These are phyloP conservation scores for Colletotrichum graminicola DNA, from an alignment of 2,329 filamentous ascomycete species.

Conservation along the genomic window DNA sequence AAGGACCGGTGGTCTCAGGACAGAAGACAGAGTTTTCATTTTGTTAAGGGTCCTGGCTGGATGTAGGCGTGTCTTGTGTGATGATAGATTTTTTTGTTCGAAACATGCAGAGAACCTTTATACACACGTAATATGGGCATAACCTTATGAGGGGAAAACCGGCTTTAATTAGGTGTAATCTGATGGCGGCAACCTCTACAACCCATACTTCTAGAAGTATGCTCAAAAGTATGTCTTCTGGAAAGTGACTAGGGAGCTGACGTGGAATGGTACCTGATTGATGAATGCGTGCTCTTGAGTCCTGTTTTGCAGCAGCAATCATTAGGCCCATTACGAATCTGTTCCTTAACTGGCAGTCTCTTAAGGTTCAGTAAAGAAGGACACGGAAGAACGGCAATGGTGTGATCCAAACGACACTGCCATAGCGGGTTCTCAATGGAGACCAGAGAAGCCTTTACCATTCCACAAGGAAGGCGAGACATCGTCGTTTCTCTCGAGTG, in stretches of 20 bases:
- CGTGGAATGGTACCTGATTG: not conserved
- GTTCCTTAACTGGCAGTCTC: not conserved
- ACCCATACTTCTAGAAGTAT: not conserved
- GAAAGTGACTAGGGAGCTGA: not conserved
- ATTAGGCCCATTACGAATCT: not conserved
- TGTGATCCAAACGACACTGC: not conserved
- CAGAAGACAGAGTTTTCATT: too few species aligned
- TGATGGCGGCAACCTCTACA: not conserved
- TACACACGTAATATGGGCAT: not conserved
- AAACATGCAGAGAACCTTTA: not conserved
- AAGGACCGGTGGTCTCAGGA: not conserved
- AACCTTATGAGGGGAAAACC: not conserved
- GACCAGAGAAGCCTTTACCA: not conserved
- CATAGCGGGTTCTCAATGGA: not conserved
- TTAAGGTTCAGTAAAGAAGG: not conserved
- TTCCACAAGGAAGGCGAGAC: not conserved
- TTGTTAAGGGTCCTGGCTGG: not conserved
- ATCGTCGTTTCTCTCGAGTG: not conserved
- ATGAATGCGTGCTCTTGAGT: not conserved
- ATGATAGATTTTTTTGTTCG: not conserved
- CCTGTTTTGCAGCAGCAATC: not conserved
- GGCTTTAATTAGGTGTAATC: not conserved
- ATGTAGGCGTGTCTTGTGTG: not conserved
- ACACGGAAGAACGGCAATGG: not conserved
- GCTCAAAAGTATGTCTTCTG: not conserved